Evolutionary conservation across 805 yeast genomes (phyloP).

Genomic region (Zygosaccharomyces lentus): DNA sequence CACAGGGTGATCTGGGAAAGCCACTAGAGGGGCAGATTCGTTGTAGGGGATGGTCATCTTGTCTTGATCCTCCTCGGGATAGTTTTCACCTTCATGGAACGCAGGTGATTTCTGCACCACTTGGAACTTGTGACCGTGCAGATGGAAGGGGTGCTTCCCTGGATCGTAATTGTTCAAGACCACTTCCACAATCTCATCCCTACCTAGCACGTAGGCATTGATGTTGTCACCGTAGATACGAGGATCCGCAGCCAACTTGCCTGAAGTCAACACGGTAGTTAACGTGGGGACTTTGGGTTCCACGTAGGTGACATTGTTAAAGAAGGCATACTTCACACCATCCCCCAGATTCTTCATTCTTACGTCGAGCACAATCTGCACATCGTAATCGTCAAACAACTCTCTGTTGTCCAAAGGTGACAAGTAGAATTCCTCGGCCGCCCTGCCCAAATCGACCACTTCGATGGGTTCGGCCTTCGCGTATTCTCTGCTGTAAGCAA

Average conservation of each 20-base stretch:
- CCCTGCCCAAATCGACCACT: conserved; percentile 22
- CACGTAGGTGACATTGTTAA: conserved; percentile 61
- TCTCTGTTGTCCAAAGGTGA: conserved; percentile 43
- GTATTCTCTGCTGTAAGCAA: conserved; percentile 44
- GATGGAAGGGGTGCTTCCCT: conserved; percentile 75
- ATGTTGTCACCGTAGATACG: conserved; percentile 72
- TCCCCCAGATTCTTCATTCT: conserved; percentile 66
- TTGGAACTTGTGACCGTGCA: conserved; percentile 72
- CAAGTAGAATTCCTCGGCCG: conserved; percentile 37
- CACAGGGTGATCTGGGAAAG: conserved; percentile 56
- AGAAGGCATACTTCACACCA: conserved; percentile 74
- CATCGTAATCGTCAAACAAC: conserved; percentile 57
- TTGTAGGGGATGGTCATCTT: conserved; percentile 49
- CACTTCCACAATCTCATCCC: conserved; percentile 65
- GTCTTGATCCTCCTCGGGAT: conserved; percentile 25
- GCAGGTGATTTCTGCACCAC: conserved; percentile 50
- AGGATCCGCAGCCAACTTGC: conserved; percentile 49
- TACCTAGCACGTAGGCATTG: conserved; percentile 55
- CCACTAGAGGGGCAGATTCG: conserved; percentile 38
- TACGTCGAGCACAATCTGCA: conserved; percentile 53
- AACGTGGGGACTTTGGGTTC: conserved; percentile 71
- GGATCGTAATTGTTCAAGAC: conserved; percentile 76
- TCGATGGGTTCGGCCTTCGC: conserved; percentile 29
- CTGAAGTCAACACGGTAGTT: conserved; percentile 58
- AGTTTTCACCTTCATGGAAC: conserved; percentile 43